Percentiles rank a stretch among this genome's conserved stretches.
Conservation (phyloP, 495 filamentous ascomycete species). For the Penicillium parvum region DNA sequence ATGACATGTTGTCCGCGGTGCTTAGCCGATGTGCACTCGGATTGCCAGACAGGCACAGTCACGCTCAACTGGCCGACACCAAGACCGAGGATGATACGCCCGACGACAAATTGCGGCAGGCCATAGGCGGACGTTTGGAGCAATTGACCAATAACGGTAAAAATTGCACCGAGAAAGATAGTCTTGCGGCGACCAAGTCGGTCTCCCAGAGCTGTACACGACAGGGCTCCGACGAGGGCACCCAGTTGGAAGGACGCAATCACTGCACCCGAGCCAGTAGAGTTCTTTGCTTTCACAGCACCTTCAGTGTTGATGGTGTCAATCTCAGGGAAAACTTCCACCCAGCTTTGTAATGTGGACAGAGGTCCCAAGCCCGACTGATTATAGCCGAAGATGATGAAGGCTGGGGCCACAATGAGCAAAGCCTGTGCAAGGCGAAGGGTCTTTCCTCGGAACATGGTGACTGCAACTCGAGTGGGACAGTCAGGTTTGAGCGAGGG, state of each 20-base stretch:
- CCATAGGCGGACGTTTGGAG: constrained; percentile 46
- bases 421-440: constrained; percentile 25
- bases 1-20: constrained; percentile 40
- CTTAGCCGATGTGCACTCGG: constrained; percentile 39
- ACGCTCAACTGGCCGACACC: constrained; percentile 43
- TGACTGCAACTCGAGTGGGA: background rate
- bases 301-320: constrained; percentile 31
- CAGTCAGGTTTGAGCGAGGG: background rate
- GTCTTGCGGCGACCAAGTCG: constrained; percentile 51
- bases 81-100: constrained; percentile 42
- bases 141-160: constrained; percentile 48
- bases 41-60: constrained; percentile 48
- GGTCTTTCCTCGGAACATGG: constrained; percentile 11
- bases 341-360: constrained; percentile 25
- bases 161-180: constrained; percentile 47
- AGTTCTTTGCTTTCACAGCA: constrained; percentile 20
- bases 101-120: constrained; percentile 33
- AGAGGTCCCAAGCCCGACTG: constrained; percentile 28
- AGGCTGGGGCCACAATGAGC: constrained; percentile 36
- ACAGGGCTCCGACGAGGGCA: constrained; percentile 39
- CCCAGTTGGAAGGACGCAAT: constrained; percentile 42
- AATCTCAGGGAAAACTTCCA: constrained; percentile 29
- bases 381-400: constrained; percentile 35
- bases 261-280: constrained; percentile 37
- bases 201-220: constrained; percentile 40